Percentiles rank a stretch among this genome's conserved stretches.
These are phyloP conservation scores for Phytophthora ramorum DNA, from an alignment of 352 stramenopile species.

Conservation along the genomic window DNA sequence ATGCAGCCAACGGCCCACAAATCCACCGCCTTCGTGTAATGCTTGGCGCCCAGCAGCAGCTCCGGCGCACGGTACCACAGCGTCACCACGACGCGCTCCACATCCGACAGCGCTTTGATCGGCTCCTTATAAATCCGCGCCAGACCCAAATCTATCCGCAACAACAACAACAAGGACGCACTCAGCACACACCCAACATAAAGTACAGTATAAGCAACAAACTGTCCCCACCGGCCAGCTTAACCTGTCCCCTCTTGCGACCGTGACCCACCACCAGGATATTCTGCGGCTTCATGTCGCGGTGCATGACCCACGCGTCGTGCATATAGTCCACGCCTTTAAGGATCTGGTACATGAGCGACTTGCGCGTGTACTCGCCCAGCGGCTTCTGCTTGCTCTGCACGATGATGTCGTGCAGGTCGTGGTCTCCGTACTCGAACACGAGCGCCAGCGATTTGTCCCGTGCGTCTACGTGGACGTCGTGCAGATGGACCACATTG, in stretches of 20 bases:
- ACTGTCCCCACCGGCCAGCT: conserved; percentile 55
- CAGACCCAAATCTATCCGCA: conserved; percentile 78
- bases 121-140: conserved; percentile 91
- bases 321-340: conserved; percentile 95
- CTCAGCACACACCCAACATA: background rate
- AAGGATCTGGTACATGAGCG: conserved; percentile 93
- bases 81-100: conserved; percentile 95
- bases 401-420: conserved; percentile 90
- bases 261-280: conserved; percentile 92
- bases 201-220: background rate
- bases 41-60: conserved; percentile 91
- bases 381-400: conserved; percentile 90
- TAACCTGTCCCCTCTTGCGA: conserved; percentile 85
- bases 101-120: conserved; percentile 88
- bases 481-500: conserved; percentile 88
- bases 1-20: conserved; percentile 97
- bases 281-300: conserved; percentile 95
- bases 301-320: conserved; percentile 93
- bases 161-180: background rate
- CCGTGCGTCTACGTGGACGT: conserved; percentile 86
- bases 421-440: conserved; percentile 92
- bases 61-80: conserved; percentile 97
- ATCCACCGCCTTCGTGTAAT: conserved; percentile 96
- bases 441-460: conserved; percentile 88
- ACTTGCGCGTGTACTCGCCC: conserved; percentile 93